phyloP scores from a whole-genome alignment of 768 basidiomycete species.

The Rhodotorula taiwanensis region DNA sequence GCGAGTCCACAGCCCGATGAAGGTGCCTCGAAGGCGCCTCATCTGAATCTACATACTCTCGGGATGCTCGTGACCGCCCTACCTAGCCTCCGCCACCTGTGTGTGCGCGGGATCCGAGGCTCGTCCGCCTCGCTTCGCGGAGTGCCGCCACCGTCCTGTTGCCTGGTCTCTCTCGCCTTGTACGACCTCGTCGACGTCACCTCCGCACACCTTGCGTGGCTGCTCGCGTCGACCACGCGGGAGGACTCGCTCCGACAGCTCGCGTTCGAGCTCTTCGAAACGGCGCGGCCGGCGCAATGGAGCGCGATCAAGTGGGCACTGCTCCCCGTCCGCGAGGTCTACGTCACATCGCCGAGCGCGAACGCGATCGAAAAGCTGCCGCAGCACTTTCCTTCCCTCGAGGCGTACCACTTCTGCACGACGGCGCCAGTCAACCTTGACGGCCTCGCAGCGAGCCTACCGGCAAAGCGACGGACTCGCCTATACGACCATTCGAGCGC shows the following conservation, averaged over 20 bases:
- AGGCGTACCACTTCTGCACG: not conserved
- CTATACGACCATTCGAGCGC: too few relatives aligned
- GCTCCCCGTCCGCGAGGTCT: slow-evolving; percentile 2
- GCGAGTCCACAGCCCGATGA: not conserved
- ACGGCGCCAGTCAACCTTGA: not conserved
- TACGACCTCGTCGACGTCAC: not conserved
- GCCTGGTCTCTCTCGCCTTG: slow-evolving; percentile 11
- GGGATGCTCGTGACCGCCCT: slow-evolving; percentile 12
- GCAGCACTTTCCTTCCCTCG: slow-evolving; percentile 14
- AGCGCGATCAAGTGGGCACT: slow-evolving; percentile 15
- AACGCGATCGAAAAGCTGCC: not conserved
- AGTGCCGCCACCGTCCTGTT: slow-evolving; percentile 7
- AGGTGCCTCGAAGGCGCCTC: slow-evolving; percentile 14
- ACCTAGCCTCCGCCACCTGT: slow-evolving; percentile 7
- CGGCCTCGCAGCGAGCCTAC: not conserved
- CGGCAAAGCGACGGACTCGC: too few relatives aligned
- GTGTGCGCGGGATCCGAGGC: slow-evolving; percentile 5
- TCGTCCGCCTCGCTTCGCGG: not conserved
- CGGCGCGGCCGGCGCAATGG: not conserved
- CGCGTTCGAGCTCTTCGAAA: slow-evolving; percentile 6
- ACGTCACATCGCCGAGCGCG: not conserved
- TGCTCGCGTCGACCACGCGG: slow-evolving; percentile 7
- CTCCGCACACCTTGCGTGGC: slow-evolving; percentile 16
- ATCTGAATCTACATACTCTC: slow-evolving; percentile 22
- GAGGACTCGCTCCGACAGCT: slow-evolving; percentile 23